Conservation (phyloP, 2,329 filamentous ascomycete genomes). For the Claviceps capensis region DNA sequence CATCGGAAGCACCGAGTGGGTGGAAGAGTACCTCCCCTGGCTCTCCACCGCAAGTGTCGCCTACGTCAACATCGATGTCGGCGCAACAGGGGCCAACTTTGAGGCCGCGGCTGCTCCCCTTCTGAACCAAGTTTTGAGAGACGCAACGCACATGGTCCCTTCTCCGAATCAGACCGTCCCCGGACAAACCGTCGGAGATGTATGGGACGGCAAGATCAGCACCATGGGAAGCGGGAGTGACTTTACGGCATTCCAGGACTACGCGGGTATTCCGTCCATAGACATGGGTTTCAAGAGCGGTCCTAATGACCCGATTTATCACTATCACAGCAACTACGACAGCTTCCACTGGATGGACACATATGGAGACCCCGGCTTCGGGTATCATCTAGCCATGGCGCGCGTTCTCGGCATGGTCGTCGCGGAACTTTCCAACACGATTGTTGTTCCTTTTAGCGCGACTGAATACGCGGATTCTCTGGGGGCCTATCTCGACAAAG, state of each 20-base stretch:
- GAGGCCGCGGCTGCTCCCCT: conserved; percentile 56
- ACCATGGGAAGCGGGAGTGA: conserved; percentile 63
- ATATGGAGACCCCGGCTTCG: conserved; percentile 57
- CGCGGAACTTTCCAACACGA: conserved; percentile 45
- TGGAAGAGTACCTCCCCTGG: conserved; percentile 80
- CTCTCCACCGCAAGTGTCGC: conserved; percentile 58
- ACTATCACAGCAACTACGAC: conserved; percentile 88
- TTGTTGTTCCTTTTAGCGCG: conserved; percentile 50
- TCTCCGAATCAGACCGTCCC: conserved; percentile 66
- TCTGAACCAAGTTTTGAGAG: conserved; percentile 57
- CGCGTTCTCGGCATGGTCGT: conserved; percentile 50
- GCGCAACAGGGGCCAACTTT: conserved; percentile 52
- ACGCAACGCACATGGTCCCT: conserved; percentile 47
- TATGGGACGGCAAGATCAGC: conserved; percentile 47
- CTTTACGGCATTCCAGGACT: conserved; percentile 64
- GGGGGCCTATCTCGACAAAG: conserved; percentile 33
- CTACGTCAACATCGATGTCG: conserved; percentile 78
- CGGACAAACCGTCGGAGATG: conserved; percentile 56
- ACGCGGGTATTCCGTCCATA: conserved; percentile 50
- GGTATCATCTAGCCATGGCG: conserved; percentile 53
- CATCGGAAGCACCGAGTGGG: conserved; percentile 82
- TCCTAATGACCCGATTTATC: conserved; percentile 44
- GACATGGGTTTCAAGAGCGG: conserved; percentile 45
- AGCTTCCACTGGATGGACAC: conserved; percentile 79
- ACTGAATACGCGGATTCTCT: conserved; percentile 50